A percentile compares a stretch with the other conserved stretches of the same genome.
Conservation (phyloP, 108 stramenopile species). For the Skeletonema menzelii region DNA sequence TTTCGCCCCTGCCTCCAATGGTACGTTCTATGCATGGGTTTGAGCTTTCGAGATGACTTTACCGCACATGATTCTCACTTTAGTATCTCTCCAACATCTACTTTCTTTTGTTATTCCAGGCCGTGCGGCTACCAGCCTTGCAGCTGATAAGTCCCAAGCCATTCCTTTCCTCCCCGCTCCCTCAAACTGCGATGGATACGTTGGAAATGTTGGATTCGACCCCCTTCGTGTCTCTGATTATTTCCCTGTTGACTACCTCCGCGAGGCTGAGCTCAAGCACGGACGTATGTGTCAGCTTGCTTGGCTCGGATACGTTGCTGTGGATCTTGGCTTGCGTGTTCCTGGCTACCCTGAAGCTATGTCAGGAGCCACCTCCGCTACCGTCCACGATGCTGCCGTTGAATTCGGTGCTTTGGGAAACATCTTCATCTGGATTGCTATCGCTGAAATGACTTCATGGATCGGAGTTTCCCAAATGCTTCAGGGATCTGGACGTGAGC, state of each 20-base stretch:
- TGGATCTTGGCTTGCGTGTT: conserved; percentile 81
- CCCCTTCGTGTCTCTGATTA: conserved; percentile 90
- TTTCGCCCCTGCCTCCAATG: conserved; percentile 61
- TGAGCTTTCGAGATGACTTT: conserved; percentile 51
- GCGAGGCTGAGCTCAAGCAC: conserved; percentile 96
- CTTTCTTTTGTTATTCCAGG: conserved; percentile 7
- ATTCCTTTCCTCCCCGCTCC: conserved; percentile 93
- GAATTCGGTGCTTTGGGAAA: conserved; percentile 83
- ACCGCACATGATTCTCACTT: conserved; percentile 32
- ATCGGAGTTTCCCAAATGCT: conserved; percentile 87
- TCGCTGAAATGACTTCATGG: conserved; percentile 68
- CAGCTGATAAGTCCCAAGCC: conserved; percentile 57
- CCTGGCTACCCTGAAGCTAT: conserved; percentile 82
- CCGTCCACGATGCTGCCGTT: conserved; percentile 82
- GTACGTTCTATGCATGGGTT: conserved; percentile 32
- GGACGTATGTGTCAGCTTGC: conserved; percentile 94
- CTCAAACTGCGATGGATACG: conserved; percentile 86
- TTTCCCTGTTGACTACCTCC: conserved; percentile 89
- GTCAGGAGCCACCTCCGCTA: conserved; percentile 77
- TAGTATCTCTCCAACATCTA: neutral
- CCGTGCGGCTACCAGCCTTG: conserved; percentile 43
- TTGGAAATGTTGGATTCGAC: conserved; percentile 89
- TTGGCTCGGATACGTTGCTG: conserved; percentile 88
- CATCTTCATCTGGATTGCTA: conserved; percentile 69
- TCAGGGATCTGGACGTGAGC: conserved; percentile 87